Evolutionary conservation across 1,284 basidiomycete genomes (phyloP), one percentile per base, ranked within the genome.

Genomic region (Pseudozyma sp.): DNA sequence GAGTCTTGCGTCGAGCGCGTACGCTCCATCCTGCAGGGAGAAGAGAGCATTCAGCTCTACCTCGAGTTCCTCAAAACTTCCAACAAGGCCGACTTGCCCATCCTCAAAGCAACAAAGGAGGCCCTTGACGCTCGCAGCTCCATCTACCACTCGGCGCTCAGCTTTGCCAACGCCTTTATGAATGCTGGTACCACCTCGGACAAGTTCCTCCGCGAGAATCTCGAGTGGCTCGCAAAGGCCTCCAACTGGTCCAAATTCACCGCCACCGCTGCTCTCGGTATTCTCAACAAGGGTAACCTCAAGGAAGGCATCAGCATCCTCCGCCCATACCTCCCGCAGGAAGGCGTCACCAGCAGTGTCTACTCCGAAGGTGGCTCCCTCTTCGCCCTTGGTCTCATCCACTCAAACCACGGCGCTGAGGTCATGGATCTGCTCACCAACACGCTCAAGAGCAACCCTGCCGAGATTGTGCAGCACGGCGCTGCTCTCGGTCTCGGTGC

Each of bases 191-290:
- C 83, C 40, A 79, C 81, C n/a, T 83, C 81, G 54, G 83, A 84
- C 65, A 72, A 78, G 64, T 84, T 84, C 73, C 59, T 84, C 54
- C 79, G 83, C 45, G 82, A 83, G 54, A 84, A 83, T 66, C 77
- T 84, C 52, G 83, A 83, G 35, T 84, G 83, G 83, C 79, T 84
- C 24, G 82, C 82, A 42, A 82, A 82, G 65, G 83, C 83, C 16
- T 81, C 80, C 76, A 84, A 84, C 66, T 84, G 83, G 83, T 79
- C 75, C 75, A 84, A 84, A 67, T 84, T 84, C 58, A 83, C 82
- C 10, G 83, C 83, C 17, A 84, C 83, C 14, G 81, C 83, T 14
- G 83, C 83, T 17, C 74, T 84, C 24, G 83, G 83, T 46, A 82
- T 84, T 43, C 75, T 84, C 65, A 80, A 84, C 71, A 82, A 82